Conservation (phyloP, 495 filamentous ascomycete genomes). For the Corynascus novoguineensis region DNA sequence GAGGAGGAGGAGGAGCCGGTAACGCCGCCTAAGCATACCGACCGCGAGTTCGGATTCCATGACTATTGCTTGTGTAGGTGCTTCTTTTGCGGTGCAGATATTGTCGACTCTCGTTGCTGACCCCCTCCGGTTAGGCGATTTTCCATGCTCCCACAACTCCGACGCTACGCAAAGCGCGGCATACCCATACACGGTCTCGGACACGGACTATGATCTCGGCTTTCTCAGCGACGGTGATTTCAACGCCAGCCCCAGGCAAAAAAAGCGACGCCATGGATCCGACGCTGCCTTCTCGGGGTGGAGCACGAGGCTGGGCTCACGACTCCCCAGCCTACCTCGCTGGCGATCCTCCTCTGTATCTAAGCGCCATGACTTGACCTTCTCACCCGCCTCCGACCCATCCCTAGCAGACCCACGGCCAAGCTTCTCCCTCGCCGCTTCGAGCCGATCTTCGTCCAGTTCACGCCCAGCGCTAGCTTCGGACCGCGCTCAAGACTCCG, state of each 20-base stretch:
- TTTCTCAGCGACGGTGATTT: slow-evolving; percentile 58
- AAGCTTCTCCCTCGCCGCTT: slow-evolving; percentile 44
- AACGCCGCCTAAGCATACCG: slow-evolving; percentile 38
- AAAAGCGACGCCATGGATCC: slow-evolving; percentile 55
- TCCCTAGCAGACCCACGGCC: slow-evolving; percentile 36
- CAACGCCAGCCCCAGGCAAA: slow-evolving; percentile 45
- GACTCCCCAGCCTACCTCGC: slow-evolving; percentile 66
- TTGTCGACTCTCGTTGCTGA: neutral
- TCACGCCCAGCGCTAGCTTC: slow-evolving; percentile 50
- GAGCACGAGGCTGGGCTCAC: slow-evolving; percentile 61
- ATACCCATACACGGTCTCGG: slow-evolving; percentile 29
- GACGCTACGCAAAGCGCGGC: slow-evolving; percentile 35
- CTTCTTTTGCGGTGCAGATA: neutral
- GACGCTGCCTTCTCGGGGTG: slow-evolving; percentile 59
- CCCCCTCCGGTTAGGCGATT: slow-evolving; percentile 34
- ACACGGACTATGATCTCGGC: slow-evolving; percentile 56
- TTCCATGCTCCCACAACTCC: slow-evolving; percentile 38
- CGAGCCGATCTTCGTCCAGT: slow-evolving; percentile 64
- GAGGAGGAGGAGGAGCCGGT: slow-evolving; percentile 51
- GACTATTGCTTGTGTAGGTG: slow-evolving; percentile 52
- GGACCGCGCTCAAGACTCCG: slow-evolving; percentile 49
- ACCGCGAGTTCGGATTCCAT: slow-evolving; percentile 39
- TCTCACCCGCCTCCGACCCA: slow-evolving; percentile 43
- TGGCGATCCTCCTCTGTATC: slow-evolving; percentile 56
- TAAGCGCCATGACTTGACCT: slow-evolving; percentile 45